Evolutionary conservation across 1,139 yeast genomes (phyloP).

Genomic region (Candida albicans): DNA sequence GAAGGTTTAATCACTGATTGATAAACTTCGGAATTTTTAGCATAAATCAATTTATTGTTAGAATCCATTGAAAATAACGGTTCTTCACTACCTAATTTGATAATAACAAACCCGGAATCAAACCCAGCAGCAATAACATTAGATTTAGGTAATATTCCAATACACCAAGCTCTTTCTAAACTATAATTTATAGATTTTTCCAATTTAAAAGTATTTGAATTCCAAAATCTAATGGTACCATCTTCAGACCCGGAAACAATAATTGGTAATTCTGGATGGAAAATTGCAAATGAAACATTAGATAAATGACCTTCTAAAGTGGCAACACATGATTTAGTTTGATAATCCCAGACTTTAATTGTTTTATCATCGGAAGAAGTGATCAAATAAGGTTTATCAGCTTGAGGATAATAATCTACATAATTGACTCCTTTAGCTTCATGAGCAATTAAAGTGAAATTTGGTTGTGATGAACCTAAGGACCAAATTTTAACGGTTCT

Average conservation of each 20-base stretch:
- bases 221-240: conserved; percentile 79
- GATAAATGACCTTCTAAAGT: conserved; percentile 91
- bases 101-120: conserved; percentile 87
- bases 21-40: conserved; percentile 87
- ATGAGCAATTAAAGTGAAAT: conserved; percentile 88
- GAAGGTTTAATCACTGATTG: conserved; percentile 77
- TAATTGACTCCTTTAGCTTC: conserved; percentile 92
- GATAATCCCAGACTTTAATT: conserved; percentile 94
- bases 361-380: conserved; percentile 93
- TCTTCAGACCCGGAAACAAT: conserved; percentile 83
- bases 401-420: conserved; percentile 94
- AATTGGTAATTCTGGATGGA: conserved; percentile 94
- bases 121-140: conserved; percentile 89
- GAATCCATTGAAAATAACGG: conserved; percentile 94
- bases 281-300: conserved; percentile 93
- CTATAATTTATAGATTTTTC: conserved; percentile 91
- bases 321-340: conserved; percentile 93
- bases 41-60: conserved; percentile 86
- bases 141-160: conserved; percentile 71
- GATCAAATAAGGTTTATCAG: conserved; percentile 93
- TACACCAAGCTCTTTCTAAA: conserved; percentile 96
- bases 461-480: conserved; percentile 83
- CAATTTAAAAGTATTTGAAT: conserved; percentile 73
- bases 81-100: conserved; percentile 89
- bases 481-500: conserved; percentile 98